phyloP scores from a whole-genome alignment of 441 rosid species.

The Syzygium syzygioides region DNA sequence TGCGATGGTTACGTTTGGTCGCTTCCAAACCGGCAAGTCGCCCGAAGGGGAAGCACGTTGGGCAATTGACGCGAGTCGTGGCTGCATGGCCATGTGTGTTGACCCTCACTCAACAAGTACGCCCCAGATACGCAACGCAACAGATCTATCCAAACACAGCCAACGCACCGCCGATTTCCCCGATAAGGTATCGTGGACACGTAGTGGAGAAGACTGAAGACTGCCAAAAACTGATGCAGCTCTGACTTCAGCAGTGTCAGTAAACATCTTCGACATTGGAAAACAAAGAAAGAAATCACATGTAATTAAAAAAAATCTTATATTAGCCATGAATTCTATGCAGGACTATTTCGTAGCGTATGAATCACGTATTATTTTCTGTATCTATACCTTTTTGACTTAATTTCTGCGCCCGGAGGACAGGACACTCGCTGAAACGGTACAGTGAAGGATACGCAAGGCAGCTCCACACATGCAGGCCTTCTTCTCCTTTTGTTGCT shows the following conservation, averaged over 20 bases:
- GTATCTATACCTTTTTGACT: neutral
- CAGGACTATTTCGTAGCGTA: neutral
- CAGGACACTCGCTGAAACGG: neutral
- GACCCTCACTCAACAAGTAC: neutral
- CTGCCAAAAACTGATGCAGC: neutral
- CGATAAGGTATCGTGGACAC: neutral
- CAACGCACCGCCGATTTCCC: neutral
- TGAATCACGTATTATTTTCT: neutral
- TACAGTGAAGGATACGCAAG: neutral
- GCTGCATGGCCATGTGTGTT: neutral
- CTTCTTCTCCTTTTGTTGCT: neutral
- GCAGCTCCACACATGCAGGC: neutral
- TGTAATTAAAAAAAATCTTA: neutral
- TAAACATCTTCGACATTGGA: neutral
- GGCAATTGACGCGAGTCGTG: neutral
- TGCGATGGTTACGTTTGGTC: neutral
- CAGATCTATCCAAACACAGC: neutral
- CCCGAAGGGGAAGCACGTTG: neutral
- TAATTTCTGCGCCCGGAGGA: neutral
- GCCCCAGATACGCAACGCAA: neutral
- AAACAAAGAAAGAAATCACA: neutral
- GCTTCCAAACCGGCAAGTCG: neutral
- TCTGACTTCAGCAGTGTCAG: neutral
- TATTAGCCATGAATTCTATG: neutral
- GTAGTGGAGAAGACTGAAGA: neutral